phyloP scores from a whole-genome alignment of 179 eudicot genomes.

The Carnegiea gigantea region DNA sequence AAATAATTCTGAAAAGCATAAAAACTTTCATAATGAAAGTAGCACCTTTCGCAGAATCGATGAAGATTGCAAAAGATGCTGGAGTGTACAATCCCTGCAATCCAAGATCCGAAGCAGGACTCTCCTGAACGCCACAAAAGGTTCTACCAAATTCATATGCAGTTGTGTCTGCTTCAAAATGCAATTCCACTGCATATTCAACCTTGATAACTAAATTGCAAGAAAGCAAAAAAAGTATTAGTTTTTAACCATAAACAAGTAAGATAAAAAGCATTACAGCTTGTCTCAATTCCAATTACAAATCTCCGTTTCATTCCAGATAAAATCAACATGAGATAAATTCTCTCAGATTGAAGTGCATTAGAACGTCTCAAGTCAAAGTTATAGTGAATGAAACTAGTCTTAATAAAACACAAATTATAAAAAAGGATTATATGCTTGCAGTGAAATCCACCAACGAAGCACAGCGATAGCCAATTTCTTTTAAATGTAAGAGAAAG shows the following conservation, averaged over 20 bases:
- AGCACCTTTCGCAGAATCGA: constrained; percentile 89
- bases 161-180: constrained; percentile 64
- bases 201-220: constrained; percentile 57
- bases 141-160: constrained; percentile 91
- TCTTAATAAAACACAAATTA: too few relatives aligned
- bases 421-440: too few relatives aligned
- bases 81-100: constrained; percentile 56
- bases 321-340: background rate
- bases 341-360: background rate
- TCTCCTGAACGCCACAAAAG: constrained; percentile 88
- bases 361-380: background rate
- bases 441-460: too few relatives aligned
- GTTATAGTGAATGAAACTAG: background rate
- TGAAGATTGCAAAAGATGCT: constrained; percentile 85
- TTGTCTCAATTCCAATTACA: background rate
- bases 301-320: background rate
- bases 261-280: background rate
- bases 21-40: background rate
- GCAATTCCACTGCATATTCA: constrained; percentile 64
- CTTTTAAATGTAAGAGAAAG: too few relatives aligned
- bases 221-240: constrained; percentile 8
- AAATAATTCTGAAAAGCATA: constrained; percentile 9
- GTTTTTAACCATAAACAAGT: background rate
- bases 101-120: constrained; percentile 71
- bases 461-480: too few relatives aligned